These are phyloP conservation scores for Claviceps monticola DNA, from an alignment of 2,329 filamentous ascomycete genomes.

Conservation along the genomic window DNA sequence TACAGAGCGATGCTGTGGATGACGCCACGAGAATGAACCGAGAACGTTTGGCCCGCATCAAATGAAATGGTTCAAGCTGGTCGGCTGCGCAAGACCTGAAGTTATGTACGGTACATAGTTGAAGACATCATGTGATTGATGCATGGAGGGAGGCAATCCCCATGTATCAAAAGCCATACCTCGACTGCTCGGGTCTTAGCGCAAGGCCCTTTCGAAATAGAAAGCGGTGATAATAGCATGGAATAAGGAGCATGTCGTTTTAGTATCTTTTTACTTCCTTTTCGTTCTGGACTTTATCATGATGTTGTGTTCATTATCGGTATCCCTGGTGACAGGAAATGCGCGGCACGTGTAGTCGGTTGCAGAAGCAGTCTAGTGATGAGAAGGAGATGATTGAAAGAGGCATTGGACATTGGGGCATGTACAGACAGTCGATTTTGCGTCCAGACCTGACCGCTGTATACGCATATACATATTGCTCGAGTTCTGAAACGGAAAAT, in stretches of 20 bases:
- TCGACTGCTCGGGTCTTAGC: not conserved
- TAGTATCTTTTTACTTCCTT: not conserved
- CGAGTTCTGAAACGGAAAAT: no score
- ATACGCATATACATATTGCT: no score
- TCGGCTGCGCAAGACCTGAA: not conserved
- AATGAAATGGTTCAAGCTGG: conserved; percentile 11
- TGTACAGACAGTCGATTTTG: no score
- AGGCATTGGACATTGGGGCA: not conserved
- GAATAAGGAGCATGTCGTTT: not conserved
- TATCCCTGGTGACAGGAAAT: not conserved
- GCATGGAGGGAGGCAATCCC: not conserved
- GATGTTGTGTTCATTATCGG: not conserved
- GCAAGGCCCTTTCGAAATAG: not conserved
- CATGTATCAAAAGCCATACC: not conserved
- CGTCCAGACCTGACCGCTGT: no score
- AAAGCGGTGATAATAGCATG: not conserved
- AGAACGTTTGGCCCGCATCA: conserved; percentile 52
- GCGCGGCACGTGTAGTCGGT: not conserved
- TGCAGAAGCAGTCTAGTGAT: not conserved
- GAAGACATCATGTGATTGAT: not conserved
- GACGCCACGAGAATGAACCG: conserved; percentile 70
- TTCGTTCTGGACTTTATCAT: not conserved
- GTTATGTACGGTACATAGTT: not conserved
- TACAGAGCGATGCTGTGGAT: conserved; percentile 67
- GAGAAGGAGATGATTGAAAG: not conserved